These are phyloP conservation scores for Xanthoconium separans DNA, from an alignment of 1,284 basidiomycete species.

Conservation along the genomic window DNA sequence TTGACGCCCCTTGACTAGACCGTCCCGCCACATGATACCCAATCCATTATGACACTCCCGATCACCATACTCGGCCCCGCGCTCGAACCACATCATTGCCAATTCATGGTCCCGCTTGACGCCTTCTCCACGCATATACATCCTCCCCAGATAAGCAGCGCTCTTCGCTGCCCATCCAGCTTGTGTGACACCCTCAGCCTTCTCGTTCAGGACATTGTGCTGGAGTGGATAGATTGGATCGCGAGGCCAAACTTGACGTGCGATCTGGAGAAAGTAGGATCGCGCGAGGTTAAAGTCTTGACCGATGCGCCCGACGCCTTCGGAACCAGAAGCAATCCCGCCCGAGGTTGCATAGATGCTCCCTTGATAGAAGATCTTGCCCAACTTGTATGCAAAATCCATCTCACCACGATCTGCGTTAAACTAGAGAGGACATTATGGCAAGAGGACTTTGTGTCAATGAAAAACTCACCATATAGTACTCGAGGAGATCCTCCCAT, in stretches of 20 bases:
- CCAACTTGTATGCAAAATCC: conserved; percentile 84
- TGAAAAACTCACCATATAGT: conserved; percentile 66
- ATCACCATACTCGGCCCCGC: conserved; percentile 77
- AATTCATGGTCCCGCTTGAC: conserved; percentile 72
- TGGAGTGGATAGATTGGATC: conserved; percentile 61
- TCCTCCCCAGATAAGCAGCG: conserved; percentile 86
- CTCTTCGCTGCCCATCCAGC: conserved; percentile 73
- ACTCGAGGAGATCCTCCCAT: conserved; percentile 90
- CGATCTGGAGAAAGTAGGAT: conserved; percentile 81
- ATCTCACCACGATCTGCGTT: conserved; percentile 89
- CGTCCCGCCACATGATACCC: conserved; percentile 92
- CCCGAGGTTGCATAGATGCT: conserved; percentile 75
- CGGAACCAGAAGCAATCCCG: conserved; percentile 80
- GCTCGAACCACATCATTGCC: conserved; percentile 93
- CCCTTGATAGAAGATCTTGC: conserved; percentile 93
- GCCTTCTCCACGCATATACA: conserved; percentile 95
- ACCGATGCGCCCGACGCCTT: conserved; percentile 80
- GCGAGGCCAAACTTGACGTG: conserved; percentile 79
- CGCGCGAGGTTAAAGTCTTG: conserved; percentile 74
- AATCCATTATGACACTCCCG: conserved; percentile 87
- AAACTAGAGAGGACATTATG: conserved; percentile 51
- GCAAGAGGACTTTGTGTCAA: not conserved
- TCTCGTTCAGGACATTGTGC: conserved; percentile 36
- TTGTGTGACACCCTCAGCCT: conserved; percentile 57
- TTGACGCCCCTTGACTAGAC: conserved; percentile 63